Conservation (phyloP, 768 basidiomycete species). For the Inosperma sp. region DNA sequence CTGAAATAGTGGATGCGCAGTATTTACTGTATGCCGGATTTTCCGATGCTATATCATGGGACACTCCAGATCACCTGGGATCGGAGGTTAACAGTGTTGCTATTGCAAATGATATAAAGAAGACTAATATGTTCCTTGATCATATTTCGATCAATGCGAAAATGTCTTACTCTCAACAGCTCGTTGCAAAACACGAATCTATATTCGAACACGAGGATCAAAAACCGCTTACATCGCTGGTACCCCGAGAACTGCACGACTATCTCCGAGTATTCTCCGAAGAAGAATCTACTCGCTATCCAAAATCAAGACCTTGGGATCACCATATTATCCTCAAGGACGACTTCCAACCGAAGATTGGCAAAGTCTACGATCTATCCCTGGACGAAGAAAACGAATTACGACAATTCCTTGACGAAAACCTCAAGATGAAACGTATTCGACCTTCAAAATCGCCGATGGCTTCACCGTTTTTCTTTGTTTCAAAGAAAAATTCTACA, state of each 20-base stretch:
- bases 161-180: background rate
- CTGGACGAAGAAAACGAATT: constrained; percentile 30
- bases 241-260: background rate
- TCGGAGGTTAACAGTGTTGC: too few species aligned
- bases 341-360: background rate
- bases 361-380: constrained; percentile 9
- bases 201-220: background rate
- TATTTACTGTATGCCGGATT: too few species aligned
- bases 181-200: background rate
- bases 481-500: constrained; percentile 20
- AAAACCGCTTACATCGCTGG: background rate
- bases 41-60: too few species aligned
- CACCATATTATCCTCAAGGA: constrained; percentile 1
- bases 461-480: constrained; percentile 9
- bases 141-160: background rate
- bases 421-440: constrained; percentile 24
- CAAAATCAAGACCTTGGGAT: background rate
- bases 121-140: background rate
- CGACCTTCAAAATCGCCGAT: constrained; percentile 4
- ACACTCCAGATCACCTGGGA: too few species aligned
- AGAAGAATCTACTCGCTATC: background rate
- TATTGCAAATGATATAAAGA: too few species aligned
- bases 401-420: constrained; percentile 17
- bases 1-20: too few species aligned
- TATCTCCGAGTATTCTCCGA: background rate